These are phyloP conservation scores for Claviceps sp. DNA, from an alignment of 2,329 filamentous ascomycete genomes.

Conservation along the genomic window DNA sequence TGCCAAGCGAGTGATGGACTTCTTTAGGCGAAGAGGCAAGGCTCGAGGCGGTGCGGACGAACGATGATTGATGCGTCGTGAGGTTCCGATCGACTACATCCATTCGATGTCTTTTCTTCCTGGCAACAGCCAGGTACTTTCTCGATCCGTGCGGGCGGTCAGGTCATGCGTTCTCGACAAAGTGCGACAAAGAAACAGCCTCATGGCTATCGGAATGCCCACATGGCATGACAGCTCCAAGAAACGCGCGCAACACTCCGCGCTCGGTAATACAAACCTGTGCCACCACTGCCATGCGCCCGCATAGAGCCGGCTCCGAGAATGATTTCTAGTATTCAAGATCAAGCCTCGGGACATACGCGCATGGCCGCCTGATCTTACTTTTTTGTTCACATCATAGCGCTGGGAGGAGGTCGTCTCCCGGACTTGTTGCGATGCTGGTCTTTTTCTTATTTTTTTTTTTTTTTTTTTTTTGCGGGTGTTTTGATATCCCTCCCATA, in stretches of 20 bases:
- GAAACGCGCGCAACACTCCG: no score
- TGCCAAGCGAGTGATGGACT: slow-evolving; percentile 92
- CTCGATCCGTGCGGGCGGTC: no score
- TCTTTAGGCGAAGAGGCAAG: slow-evolving; percentile 80
- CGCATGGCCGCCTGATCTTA: neutral
- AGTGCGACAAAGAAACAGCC: no score
- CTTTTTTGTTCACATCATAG: neutral
- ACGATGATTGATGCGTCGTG: slow-evolving; percentile 17
- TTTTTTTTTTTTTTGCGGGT: neutral
- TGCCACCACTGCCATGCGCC: neutral
- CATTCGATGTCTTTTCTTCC: no score
- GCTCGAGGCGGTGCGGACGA: slow-evolving; percentile 50
- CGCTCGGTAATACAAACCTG: neutral
- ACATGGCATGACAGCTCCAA: no score
- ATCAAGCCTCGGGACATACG: neutral
- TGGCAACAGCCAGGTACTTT: no score
- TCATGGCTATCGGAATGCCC: no score
- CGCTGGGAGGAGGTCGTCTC: neutral
- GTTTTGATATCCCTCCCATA: slow-evolving; percentile 3
- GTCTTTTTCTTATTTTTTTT: neutral
- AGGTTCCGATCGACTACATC: neutral
- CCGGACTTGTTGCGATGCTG: neutral
- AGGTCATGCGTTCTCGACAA: no score
- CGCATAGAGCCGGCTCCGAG: neutral
- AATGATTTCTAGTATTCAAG: neutral